Evolutionary conservation across 2,329 filamentous ascomycete genomes (phyloP).

Genomic region (Monosporascus sp.): DNA sequence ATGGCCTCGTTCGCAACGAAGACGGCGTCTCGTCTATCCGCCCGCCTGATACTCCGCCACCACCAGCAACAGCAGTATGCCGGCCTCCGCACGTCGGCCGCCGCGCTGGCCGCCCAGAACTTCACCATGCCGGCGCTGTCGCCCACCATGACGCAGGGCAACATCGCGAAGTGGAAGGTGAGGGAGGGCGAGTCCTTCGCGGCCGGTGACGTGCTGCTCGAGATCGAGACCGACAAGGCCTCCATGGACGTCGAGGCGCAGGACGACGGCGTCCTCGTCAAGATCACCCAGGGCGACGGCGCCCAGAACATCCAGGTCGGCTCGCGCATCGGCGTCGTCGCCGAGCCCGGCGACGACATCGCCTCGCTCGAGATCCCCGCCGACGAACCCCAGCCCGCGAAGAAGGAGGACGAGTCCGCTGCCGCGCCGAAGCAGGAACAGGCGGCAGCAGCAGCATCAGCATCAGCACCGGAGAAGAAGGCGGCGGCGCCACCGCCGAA

Average conservation of each 20-base stretch:
- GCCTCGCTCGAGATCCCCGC: constrained; percentile 68
- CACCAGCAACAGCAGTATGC: background rate
- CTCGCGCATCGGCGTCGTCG: constrained; percentile 74
- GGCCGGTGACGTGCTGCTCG: constrained; percentile 80
- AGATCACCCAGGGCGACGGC: constrained; percentile 71
- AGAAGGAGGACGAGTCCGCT: constrained; percentile 21
- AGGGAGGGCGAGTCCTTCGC: constrained; percentile 82
- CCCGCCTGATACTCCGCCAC: constrained; percentile 42
- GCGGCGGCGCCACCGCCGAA: constrained; percentile 24
- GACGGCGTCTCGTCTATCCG: constrained; percentile 59
- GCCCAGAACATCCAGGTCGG: constrained; percentile 75
- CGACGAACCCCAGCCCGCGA: constrained; percentile 51
- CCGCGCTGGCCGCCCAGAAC: constrained; percentile 70
- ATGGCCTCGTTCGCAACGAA: constrained; percentile 61
- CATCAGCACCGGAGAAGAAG: constrained; percentile 29
- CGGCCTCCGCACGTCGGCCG: constrained; percentile 60
- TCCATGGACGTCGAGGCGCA: constrained; percentile 94
- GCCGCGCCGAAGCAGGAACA: constrained; percentile 22
- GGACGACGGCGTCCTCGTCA: constrained; percentile 80
- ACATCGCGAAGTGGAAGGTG: constrained; percentile 78
- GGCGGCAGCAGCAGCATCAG: constrained; percentile 16
- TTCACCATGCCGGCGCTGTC: constrained; percentile 90
- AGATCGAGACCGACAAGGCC: constrained; percentile 93
- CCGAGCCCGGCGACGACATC: constrained; percentile 77
- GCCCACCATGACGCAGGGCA: constrained; percentile 91